A percentile compares a stretch with the other conserved stretches of the same genome.
Conservation (phyloP, 1,284 basidiomycete species). For the Heterobasidion irregulare region DNA sequence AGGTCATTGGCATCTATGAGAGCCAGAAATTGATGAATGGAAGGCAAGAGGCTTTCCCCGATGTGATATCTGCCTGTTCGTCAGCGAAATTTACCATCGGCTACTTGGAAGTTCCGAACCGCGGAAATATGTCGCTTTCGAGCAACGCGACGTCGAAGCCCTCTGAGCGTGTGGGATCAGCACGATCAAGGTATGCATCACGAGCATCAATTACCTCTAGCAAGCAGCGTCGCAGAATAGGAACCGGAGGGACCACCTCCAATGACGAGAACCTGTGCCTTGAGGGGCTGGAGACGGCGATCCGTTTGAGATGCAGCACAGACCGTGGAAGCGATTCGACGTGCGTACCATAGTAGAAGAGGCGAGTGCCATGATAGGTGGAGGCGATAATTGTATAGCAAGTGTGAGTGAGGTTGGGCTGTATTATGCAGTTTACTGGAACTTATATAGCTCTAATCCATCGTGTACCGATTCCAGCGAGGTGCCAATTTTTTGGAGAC, state of each 20-base stretch:
- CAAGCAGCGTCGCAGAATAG: background rate
- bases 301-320: too few species aligned
- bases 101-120: background rate
- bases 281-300: background rate
- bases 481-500: too few species aligned
- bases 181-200: background rate
- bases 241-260: conserved; percentile 1
- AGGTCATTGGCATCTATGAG: background rate
- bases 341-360: too few species aligned
- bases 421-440: too few species aligned
- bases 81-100: background rate
- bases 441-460: too few species aligned
- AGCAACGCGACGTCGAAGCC: background rate
- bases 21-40: background rate
- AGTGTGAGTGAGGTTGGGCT: too few species aligned
- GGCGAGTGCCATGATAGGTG: too few species aligned
- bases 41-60: background rate
- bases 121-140: background rate
- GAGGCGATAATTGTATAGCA: too few species aligned
- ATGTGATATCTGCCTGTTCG: background rate
- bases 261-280: background rate
- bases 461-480: too few species aligned
- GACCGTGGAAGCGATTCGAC: too few species aligned
- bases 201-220: background rate
- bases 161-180: background rate